Percentiles rank a stretch among this genome's conserved stretches.
These are phyloP conservation scores for Apiospora kogelbergensis DNA, from an alignment of 2,329 filamentous ascomycete species.

Conservation along the genomic window DNA sequence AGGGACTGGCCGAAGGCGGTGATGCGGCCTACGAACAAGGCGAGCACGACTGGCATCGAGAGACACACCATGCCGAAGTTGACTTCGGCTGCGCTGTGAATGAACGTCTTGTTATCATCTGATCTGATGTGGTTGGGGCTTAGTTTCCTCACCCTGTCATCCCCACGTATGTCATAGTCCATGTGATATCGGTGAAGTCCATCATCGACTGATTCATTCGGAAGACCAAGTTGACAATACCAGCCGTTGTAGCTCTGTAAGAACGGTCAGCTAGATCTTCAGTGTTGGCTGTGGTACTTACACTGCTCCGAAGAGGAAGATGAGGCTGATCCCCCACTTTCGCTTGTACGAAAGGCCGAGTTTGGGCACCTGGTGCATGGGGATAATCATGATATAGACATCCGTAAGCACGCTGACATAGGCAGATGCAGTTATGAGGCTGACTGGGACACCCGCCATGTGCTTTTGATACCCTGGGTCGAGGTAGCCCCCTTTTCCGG, in stretches of 20 bases:
- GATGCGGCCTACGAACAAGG: background rate
- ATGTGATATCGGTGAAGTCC: background rate
- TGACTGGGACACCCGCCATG: background rate
- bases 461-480: background rate
- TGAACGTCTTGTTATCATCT: background rate
- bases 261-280: background rate
- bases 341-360: conserved; percentile 16
- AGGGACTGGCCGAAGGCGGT: background rate
- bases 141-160: background rate
- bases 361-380: conserved; percentile 17
- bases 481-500: background rate
- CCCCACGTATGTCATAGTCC: background rate
- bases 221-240: background rate
- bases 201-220: background rate
- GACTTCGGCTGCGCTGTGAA: background rate
- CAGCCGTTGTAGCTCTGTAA: background rate
- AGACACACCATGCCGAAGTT: background rate
- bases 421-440: background rate
- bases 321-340: conserved; percentile 19
- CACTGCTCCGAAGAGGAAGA: conserved; percentile 18
- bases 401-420: background rate
- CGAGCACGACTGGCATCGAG: background rate
- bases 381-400: conserved; percentile 19
- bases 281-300: background rate
- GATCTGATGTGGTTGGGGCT: no score